phyloP scores from a whole-genome alignment of 1,284 basidiomycete species.

The Ganoderma meredithae region DNA sequence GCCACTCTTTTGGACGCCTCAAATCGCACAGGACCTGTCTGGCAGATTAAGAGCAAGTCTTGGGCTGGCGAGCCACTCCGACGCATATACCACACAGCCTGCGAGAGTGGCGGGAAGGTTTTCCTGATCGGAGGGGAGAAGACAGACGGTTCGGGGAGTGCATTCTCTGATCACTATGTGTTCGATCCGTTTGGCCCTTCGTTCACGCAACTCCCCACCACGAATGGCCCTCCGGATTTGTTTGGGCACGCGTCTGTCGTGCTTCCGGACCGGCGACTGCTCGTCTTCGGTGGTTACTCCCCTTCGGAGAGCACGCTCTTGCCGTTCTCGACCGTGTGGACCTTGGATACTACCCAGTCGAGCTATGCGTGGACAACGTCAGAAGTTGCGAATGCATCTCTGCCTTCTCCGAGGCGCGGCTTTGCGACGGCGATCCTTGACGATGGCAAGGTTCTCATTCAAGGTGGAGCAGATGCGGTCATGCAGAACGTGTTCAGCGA shows the following conservation, averaged over 20 bases:
- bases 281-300: conserved; percentile 81
- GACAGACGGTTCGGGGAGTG: conserved; percentile 75
- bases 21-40: conserved; percentile 48
- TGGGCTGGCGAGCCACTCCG: conserved; percentile 77
- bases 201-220: conserved; percentile 64
- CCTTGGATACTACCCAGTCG: conserved; percentile 64
- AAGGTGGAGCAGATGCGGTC: conserved; percentile 75
- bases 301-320: conserved; percentile 56
- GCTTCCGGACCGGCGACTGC: conserved; percentile 68
- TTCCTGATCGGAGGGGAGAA: conserved; percentile 81
- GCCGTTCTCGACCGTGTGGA: conserved; percentile 67
- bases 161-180: conserved; percentile 69
- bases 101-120: conserved; percentile 54
- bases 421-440: conserved; percentile 67
- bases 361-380: conserved; percentile 60
- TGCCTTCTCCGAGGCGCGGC: conserved; percentile 71
- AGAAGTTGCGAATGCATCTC: conserved; percentile 45
- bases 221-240: conserved; percentile 67
- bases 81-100: conserved; percentile 75
- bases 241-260: conserved; percentile 77
- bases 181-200: conserved; percentile 60
- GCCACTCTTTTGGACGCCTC: conserved; percentile 60
- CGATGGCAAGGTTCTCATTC: conserved; percentile 69
- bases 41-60: conserved; percentile 54
- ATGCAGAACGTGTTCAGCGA: conserved; percentile 68